These are phyloP conservation scores for Monosporascus sp. DNA, from an alignment of 2,329 filamentous ascomycete species.

Conservation along the genomic window DNA sequence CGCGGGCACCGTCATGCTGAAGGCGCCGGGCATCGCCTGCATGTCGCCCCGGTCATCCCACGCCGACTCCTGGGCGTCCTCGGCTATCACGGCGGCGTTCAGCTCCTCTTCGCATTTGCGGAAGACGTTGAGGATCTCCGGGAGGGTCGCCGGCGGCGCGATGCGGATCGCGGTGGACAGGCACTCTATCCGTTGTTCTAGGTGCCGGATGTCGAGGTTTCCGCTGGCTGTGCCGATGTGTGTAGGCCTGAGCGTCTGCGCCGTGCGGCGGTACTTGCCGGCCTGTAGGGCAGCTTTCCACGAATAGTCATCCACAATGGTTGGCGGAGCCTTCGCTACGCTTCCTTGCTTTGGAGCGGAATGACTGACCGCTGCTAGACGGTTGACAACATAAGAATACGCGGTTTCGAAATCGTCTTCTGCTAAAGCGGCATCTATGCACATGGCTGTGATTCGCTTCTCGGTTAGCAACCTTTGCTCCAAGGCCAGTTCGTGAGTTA, in stretches of 20 bases:
- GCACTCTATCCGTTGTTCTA: conserved; percentile 79
- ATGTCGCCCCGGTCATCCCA: conserved; percentile 64
- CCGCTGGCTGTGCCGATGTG: conserved; percentile 56
- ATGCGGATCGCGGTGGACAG: conserved; percentile 70
- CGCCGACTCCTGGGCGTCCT: conserved; percentile 62
- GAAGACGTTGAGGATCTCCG: conserved; percentile 71
- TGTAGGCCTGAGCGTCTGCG: conserved; percentile 48
- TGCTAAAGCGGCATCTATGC: conserved; percentile 67
- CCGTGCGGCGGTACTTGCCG: conserved; percentile 63
- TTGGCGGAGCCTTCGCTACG: conserved; percentile 16
- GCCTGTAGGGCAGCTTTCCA: conserved; percentile 76
- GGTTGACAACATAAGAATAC: conserved; percentile 75
- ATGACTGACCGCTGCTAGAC: conserved; percentile 43
- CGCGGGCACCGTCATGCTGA: conserved; percentile 31
- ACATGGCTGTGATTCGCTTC: conserved; percentile 71
- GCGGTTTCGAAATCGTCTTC: conserved; percentile 83
- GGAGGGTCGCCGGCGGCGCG: conserved; percentile 63
- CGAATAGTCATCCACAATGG: conserved; percentile 57
- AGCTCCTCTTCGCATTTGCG: conserved; percentile 75
- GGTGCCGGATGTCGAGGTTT: conserved; percentile 60
- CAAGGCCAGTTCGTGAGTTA: conserved; percentile 20
- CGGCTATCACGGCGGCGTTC: conserved; percentile 58
- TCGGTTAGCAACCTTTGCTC: conserved; percentile 41
- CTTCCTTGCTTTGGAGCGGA: conserved; percentile 13
- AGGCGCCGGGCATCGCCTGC: conserved; percentile 51